Conservation (phyloP, 208 protist genomes). For the Leptomonas pyrrhocoris region DNA sequence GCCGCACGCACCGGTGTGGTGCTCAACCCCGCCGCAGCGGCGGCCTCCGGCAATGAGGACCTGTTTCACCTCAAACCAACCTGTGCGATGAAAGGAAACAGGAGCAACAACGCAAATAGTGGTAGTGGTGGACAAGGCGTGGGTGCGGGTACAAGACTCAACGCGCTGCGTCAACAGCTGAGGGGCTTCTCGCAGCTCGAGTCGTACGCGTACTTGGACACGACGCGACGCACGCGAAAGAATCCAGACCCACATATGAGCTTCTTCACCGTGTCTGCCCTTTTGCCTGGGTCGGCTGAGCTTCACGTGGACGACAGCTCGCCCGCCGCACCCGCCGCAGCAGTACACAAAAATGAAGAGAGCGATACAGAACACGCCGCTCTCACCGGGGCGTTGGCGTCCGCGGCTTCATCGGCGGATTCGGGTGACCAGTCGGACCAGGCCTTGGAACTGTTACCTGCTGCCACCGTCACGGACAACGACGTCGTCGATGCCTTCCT, state of each 20-base stretch:
- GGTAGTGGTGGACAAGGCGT: not conserved
- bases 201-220: slow-evolving; percentile 11
- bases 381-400: not conserved
- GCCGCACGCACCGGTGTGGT: slow-evolving; percentile 31
- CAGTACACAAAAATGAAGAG: not conserved
- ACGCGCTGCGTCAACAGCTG: slow-evolving; percentile 12
- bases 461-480: slow-evolving; percentile 6
- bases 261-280: slow-evolving; percentile 1
- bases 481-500: slow-evolving; percentile 46
- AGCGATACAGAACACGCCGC: not conserved
- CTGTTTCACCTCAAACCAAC: slow-evolving; percentile 3
- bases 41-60: not conserved
- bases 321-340: not conserved
- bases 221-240: not conserved
- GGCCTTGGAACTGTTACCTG: not conserved
- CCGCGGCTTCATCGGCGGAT: not conserved
- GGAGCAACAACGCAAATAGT: too few relatives aligned
- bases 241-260: not conserved
- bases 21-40: slow-evolving; percentile 16
- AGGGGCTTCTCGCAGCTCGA: slow-evolving; percentile 17
- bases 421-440: not conserved
- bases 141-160: not conserved
- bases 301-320: not conserved
- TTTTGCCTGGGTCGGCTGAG: not conserved
- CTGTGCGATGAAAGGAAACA: not conserved